These are phyloP conservation scores for Ascochyta clinopodiicola DNA, from an alignment of 2,329 filamentous ascomycete genomes.

Conservation along the genomic window DNA sequence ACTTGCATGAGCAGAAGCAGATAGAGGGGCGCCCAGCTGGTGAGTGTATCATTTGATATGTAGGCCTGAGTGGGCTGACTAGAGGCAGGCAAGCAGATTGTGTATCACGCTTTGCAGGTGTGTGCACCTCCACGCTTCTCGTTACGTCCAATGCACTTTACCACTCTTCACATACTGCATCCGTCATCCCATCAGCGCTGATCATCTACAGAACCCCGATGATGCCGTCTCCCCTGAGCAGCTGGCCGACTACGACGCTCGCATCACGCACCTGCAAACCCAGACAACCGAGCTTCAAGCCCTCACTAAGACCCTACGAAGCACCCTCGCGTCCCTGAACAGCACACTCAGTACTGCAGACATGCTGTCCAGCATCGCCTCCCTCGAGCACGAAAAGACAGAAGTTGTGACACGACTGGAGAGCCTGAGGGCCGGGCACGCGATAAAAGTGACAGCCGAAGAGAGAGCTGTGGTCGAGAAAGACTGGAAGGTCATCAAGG, in stretches of 20 bases:
- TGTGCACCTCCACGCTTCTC: not conserved
- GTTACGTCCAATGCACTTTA: not conserved
- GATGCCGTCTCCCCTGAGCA: conserved; percentile 57
- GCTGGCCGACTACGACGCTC: conserved; percentile 57
- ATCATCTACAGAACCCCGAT: conserved; percentile 53
- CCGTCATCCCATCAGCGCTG: not conserved
- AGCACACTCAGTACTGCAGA: conserved; percentile 59
- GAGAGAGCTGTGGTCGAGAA: conserved; percentile 56
- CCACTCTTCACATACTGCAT: not conserved
- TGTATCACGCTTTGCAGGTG: conserved; percentile 64
- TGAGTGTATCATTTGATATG: conserved; percentile 28
- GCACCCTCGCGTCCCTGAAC: conserved; percentile 54
- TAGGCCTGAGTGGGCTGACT: not conserved
- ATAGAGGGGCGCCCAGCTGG: conserved; percentile 65
- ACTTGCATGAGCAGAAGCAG: conserved; percentile 65
- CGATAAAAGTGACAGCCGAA: conserved; percentile 55
- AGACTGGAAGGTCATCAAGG: conserved; percentile 54
- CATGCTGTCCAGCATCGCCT: conserved; percentile 53
- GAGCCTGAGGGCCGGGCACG: conserved; percentile 49
- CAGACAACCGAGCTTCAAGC: conserved; percentile 53
- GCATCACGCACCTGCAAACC: conserved; percentile 56
- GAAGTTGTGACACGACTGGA: conserved; percentile 52
- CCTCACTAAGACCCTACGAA: conserved; percentile 58
- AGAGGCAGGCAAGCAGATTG: conserved; percentile 63
- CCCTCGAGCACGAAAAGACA: conserved; percentile 54